phyloP scores from a whole-genome alignment of 2,329 filamentous ascomycete species.

The Coniella lustricola region DNA sequence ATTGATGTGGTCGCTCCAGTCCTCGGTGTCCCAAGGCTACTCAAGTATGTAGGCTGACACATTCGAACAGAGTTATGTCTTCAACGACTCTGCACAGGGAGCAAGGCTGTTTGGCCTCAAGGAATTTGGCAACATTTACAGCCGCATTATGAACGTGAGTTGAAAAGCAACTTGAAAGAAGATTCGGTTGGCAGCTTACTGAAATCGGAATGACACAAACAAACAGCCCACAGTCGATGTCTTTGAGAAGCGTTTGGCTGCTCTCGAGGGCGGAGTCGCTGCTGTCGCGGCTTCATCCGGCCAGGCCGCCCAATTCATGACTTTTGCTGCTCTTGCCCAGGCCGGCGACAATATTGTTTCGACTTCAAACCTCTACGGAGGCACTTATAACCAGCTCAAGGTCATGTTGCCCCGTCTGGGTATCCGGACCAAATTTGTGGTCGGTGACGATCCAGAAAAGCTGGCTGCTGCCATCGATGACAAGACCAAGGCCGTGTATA shows the following conservation, averaged over 20 bases:
- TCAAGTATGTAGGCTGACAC: neutral
- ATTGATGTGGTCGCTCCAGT: neutral
- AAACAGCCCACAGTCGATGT: slow-evolving; percentile 81
- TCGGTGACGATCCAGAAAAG: slow-evolving; percentile 71
- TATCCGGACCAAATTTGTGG: slow-evolving; percentile 80
- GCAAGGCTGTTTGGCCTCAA: slow-evolving; percentile 94
- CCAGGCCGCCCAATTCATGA: slow-evolving; percentile 88
- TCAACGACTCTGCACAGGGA: slow-evolving; percentile 94
- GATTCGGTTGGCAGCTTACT: neutral
- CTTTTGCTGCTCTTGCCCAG: slow-evolving; percentile 75
- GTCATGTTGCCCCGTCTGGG: slow-evolving; percentile 82
- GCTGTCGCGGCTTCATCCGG: slow-evolving; percentile 81
- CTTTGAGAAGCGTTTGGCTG: slow-evolving; percentile 94
- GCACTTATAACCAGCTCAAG: slow-evolving; percentile 97
- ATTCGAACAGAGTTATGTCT: slow-evolving; percentile 65
- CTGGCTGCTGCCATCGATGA: slow-evolving; percentile 81
- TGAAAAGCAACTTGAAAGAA: no score
- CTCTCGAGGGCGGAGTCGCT: slow-evolving; percentile 84
- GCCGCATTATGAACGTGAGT: slow-evolving; percentile 84
- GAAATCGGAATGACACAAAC: slow-evolving; percentile 1
- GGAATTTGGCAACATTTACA: slow-evolving; percentile 97
- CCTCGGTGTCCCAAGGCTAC: no score
- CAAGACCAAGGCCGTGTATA: slow-evolving; percentile 84
- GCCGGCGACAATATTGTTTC: slow-evolving; percentile 89
- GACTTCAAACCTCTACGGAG: slow-evolving; percentile 85